A percentile compares a stretch with the other conserved stretches of the same genome.
Evolutionary conservation across 345 rosid species (phyloP).

Genomic region (Citrus cavaleriei): DNA sequence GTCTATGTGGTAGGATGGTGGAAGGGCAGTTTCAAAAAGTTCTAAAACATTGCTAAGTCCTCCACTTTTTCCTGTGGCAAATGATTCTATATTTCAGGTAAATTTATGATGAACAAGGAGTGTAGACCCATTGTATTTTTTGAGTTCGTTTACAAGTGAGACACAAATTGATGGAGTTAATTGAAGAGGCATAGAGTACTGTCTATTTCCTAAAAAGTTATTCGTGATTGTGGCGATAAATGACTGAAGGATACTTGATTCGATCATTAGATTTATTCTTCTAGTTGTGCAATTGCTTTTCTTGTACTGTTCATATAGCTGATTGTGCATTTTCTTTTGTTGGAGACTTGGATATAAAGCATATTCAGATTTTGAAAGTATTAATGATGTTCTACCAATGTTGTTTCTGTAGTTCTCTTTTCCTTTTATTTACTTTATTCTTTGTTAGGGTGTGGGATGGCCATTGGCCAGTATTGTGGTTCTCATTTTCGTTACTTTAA

Average conservation of each 20-base stretch:
- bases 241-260: neutral
- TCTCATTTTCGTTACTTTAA: neutral
- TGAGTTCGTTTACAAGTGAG: neutral
- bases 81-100: constrained; percentile 74
- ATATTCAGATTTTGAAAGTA: neutral
- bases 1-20: constrained; percentile 55
- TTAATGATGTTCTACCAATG: neutral
- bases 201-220: neutral
- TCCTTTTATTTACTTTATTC: neutral
- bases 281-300: neutral
- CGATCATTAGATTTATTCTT: neutral
- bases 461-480: neutral
- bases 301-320: neutral
- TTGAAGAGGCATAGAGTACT: neutral
- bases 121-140: neutral
- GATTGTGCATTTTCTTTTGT: neutral
- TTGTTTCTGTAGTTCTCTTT: neutral
- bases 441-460: too few species aligned
- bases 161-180: neutral
- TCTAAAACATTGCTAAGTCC: constrained; percentile 37
- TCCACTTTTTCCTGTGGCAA: constrained; percentile 50
- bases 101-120: neutral
- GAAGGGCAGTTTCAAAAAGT: constrained; percentile 51
- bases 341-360: neutral
- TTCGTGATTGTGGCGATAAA: neutral